These are phyloP conservation scores for Microbotryum intermedium DNA, from an alignment of 1,284 basidiomycete species.

Conservation along the genomic window DNA sequence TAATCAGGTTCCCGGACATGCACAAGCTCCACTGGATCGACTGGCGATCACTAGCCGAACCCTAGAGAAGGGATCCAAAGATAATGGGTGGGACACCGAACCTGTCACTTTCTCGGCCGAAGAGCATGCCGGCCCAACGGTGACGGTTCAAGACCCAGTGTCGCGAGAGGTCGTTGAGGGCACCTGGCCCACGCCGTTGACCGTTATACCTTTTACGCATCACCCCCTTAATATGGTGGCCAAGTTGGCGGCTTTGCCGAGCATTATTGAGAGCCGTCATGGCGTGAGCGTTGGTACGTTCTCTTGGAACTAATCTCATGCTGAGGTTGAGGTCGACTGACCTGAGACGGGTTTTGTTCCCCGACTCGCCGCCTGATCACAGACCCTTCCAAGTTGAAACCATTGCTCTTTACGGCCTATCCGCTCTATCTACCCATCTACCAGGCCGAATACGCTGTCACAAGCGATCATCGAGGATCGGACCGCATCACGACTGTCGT, in stretches of 20 bases:
- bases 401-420: constrained; percentile 13
- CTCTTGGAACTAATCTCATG: background rate
- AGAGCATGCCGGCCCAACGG: constrained; percentile 2
- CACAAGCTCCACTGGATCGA: constrained; percentile 16
- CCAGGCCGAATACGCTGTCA: constrained; percentile 13
- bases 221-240: constrained; percentile 13
- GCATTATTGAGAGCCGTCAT: background rate
- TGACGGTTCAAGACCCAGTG: background rate
- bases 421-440: constrained; percentile 24
- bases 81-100: background rate
- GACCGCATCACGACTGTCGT: too few relatives aligned
- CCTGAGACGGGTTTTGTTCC: too few relatives aligned
- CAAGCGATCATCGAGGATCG: too few relatives aligned
- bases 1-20: constrained; percentile 16
- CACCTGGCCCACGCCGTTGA: background rate
- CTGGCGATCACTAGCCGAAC: constrained; percentile 6
- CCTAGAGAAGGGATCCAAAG: too few relatives aligned
- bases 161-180: background rate
- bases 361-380: background rate
- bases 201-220: constrained; percentile 16
- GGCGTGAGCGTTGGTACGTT: constrained; percentile 11
- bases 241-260: constrained; percentile 10
- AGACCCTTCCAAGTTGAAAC: constrained; percentile 9
- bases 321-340: too few relatives aligned
- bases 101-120: constrained; percentile 11